Conservation (phyloP, 1,284 basidiomycete species). For the Irpex sp. region DNA sequence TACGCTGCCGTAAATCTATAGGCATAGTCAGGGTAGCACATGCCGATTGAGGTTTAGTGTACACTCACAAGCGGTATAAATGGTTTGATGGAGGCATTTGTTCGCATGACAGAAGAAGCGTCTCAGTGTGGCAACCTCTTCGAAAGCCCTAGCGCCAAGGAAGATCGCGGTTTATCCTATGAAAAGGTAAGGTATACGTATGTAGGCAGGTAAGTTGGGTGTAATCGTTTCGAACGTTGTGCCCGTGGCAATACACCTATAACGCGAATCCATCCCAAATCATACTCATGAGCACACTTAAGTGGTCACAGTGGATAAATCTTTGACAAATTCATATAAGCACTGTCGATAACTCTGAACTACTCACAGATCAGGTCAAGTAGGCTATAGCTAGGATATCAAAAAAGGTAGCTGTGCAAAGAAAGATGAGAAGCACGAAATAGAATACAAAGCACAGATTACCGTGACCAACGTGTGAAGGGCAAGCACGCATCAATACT, state of each 20-base stretch:
- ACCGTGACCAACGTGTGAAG: neutral
- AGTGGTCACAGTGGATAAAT: neutral
- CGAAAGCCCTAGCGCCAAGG: too few species aligned
- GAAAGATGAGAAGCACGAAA: slow-evolving; percentile 7
- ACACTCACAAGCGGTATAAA: neutral
- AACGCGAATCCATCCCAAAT: too few species aligned
- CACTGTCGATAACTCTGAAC: neutral
- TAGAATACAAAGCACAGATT: slow-evolving; percentile 8
- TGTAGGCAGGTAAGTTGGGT: too few species aligned
- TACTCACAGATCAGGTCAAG: neutral
- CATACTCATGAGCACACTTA: too few species aligned
- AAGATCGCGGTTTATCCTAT: too few species aligned
- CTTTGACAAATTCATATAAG: neutral
- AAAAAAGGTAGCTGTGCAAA: slow-evolving; percentile 1
- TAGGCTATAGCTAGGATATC: neutral
- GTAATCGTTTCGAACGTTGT: too few species aligned
- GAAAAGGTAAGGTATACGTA: too few species aligned
- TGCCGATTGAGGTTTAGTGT: neutral
- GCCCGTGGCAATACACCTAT: too few species aligned
- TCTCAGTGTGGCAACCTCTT: too few species aligned
- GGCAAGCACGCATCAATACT: slow-evolving; percentile 37
- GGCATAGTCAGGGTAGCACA: neutral
- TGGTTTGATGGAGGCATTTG: neutral
- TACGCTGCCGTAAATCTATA: neutral
- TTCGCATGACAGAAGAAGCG: neutral